Evolutionary conservation across 108 stramenopile genomes (phyloP), one percentile per base, ranked within the genome.

Genomic region (Skeletonema grethae): DNA sequence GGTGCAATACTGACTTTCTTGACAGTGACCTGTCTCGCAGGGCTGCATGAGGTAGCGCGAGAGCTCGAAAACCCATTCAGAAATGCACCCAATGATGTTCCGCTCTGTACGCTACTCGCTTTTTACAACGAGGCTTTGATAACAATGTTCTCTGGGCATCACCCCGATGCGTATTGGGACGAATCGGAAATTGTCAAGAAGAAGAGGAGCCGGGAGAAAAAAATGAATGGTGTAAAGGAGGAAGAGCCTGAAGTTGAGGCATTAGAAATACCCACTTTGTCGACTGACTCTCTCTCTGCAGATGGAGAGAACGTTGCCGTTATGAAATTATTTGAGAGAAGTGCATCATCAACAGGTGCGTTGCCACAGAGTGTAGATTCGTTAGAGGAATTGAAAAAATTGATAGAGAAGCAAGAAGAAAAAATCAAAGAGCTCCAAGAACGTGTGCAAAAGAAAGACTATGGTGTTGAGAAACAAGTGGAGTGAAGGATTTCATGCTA

Each of bases 1-100:
- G 92, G 83, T 0, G 60, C 69, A 25, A 24, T 73, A 2, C 64
- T 94, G 53, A 86, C 75, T 9, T 94, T 90, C 75, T 60, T 88
- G 36, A 87, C 85, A 0, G 80, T 89, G 2, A 78, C 82, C 11
- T 88, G 88, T 65, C 56, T 93, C 18, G 38, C 60, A 4, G 92
- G 88, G 5, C 79, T 93, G 62, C 85, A 93, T 64, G 92, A 90
- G 65, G 89, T 93, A 31, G 89, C 90, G 2, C 63, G 89, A 13
- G 92, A 90, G 65, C 80, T 93, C 64, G 90, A 90, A 65, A 93
- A 87, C 76, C 92, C 92, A 6, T 93, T 88, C 78, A 65, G 88
- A 10, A 90, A 88, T 74, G 85, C 87, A 29, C 88, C 53, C 15
- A 93, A 93, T 71, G 89, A 93, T 56, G 57, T 93, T 35, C 92